Conservation (phyloP, 768 basidiomycete species). For the Tylopilus felleus region DNA sequence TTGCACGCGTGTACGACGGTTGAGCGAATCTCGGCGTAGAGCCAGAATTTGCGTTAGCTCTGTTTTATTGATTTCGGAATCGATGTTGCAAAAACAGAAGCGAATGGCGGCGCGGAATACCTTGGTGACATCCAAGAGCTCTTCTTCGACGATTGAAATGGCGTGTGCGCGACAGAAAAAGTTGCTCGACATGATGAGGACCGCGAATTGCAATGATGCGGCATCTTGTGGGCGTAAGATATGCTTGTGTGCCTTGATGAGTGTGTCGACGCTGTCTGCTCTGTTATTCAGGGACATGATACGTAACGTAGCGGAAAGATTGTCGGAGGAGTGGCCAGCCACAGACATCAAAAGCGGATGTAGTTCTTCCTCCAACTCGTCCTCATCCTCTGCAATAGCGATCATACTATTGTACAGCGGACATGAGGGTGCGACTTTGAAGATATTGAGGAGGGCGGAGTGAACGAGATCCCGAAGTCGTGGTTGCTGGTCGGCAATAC, state of each 20-base stretch:
- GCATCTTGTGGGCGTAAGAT: conserved; percentile 63
- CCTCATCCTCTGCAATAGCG: conserved; percentile 35
- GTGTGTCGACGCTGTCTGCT: conserved; percentile 32
- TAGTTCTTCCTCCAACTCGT: conserved; percentile 35
- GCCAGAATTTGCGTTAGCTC: conserved; percentile 48
- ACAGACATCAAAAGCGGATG: conserved; percentile 34
- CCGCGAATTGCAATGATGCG: conserved; percentile 43
- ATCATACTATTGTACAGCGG: conserved; percentile 44
- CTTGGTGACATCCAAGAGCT: conserved; percentile 45
- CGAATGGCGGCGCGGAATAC: conserved; percentile 44
- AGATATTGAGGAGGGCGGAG: conserved; percentile 42
- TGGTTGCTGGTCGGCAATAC: conserved; percentile 38
- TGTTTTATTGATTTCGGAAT: conserved; percentile 36
- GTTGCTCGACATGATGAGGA: conserved; percentile 34
- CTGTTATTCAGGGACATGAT: conserved; percentile 43
- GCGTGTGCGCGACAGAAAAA: conserved; percentile 30
- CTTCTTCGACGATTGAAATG: conserved; percentile 47
- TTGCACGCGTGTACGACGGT: conserved; percentile 47
- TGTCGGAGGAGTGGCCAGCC: conserved; percentile 49
- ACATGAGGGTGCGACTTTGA: conserved; percentile 48
- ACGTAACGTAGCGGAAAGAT: conserved; percentile 52
- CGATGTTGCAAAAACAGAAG: conserved; percentile 46
- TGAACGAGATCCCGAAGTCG: conserved; percentile 45
- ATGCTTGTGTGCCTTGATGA: conserved; percentile 47
- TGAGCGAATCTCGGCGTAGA: conserved; percentile 34